These are phyloP conservation scores for Volvox carteri DNA, from an alignment of 163 green algal species.

Conservation along the genomic window DNA sequence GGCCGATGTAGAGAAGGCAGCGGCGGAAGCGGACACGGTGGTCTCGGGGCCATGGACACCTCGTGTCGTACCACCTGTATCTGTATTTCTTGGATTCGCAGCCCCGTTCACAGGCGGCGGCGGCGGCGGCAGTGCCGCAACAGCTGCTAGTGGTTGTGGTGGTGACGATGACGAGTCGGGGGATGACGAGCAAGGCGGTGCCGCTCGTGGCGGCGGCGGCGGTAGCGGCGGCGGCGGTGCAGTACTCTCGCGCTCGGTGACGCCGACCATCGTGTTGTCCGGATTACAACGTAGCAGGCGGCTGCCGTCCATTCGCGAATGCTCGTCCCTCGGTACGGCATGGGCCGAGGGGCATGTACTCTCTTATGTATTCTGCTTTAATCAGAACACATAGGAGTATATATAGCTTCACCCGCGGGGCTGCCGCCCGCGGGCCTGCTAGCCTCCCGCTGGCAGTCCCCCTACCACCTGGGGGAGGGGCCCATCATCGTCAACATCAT, in stretches of 20 bases:
- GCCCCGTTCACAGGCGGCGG: neutral
- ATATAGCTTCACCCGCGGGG: too few relatives aligned
- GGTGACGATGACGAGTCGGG: neutral
- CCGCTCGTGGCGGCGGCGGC: neutral
- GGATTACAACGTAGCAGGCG: slow-evolving; percentile 24
- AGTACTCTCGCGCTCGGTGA: neutral
- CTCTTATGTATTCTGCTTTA: neutral
- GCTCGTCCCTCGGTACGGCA: slow-evolving; percentile 11
- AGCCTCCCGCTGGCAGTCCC: too few relatives aligned
- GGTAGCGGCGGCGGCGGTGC: neutral
- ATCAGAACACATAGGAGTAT: too few relatives aligned
- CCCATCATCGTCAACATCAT: too few relatives aligned
- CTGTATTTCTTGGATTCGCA: neutral
- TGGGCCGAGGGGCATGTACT: too few relatives aligned
- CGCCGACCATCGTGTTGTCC: neutral
- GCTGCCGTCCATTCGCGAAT: slow-evolving; percentile 18
- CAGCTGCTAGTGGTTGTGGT: too few relatives aligned
- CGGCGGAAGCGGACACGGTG: too few relatives aligned
- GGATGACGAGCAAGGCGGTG: neutral
- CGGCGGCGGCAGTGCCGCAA: too few relatives aligned
- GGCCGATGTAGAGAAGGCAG: too few relatives aligned
- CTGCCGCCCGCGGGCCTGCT: too few relatives aligned
- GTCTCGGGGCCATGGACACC: too few relatives aligned
- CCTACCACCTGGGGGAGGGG: too few relatives aligned
- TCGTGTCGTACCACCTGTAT: neutral